phyloP scores from a whole-genome alignment of 1,284 basidiomycete genomes.

The Microbotryomycetes sp. region DNA sequence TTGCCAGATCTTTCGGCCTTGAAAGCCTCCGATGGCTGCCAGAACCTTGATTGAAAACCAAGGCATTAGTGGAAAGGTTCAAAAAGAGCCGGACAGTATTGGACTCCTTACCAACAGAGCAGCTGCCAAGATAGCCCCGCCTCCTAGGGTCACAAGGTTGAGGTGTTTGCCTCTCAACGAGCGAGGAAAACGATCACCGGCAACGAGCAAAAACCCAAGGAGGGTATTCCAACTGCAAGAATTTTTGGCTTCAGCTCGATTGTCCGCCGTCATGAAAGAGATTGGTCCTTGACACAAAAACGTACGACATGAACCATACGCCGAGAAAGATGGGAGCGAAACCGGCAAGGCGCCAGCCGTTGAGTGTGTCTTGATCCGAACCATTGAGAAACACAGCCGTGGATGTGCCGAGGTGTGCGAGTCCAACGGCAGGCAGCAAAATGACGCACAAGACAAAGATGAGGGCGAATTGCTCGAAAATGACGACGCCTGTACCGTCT shows the following conservation, averaged over 20 bases:
- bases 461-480: neutral
- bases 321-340: neutral
- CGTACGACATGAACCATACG: neutral
- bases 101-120: neutral
- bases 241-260: too few relatives aligned
- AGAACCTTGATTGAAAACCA: neutral
- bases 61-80: neutral
- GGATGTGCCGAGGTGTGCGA: neutral
- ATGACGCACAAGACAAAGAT: neutral
- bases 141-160: neutral
- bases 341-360: neutral
- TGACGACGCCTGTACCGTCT: neutral
- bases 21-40: neutral
- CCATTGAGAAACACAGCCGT: neutral
- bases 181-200: neutral
- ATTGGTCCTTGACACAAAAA: too few relatives aligned
- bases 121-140: neutral
- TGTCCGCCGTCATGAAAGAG: too few relatives aligned
- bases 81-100: neutral
- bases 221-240: neutral
- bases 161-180: neutral
- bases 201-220: neutral
- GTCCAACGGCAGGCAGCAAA: neutral
- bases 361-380: neutral
- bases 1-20: neutral